Evolutionary conservation across 345 rosid genomes (phyloP).

Genomic region (Hirschfeldia incana): DNA sequence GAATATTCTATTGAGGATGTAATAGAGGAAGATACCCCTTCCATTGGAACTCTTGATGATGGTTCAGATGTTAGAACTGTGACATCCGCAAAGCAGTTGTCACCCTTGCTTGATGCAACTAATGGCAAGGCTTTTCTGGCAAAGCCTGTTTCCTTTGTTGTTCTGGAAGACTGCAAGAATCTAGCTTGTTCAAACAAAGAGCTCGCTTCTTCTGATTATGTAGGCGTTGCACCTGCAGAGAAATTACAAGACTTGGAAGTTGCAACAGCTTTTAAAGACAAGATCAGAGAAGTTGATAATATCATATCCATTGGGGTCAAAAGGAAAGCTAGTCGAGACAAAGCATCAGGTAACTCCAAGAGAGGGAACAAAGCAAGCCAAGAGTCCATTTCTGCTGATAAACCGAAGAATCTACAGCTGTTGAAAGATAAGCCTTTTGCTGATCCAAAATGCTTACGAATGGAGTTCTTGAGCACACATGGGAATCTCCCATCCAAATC

Average conservation of each 20-base stretch:
- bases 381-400: background rate
- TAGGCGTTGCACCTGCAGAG: slow-evolving; percentile 7
- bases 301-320: too few relatives aligned
- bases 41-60: slow-evolving; percentile 8
- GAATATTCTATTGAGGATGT: background rate
- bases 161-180: background rate
- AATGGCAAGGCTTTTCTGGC: background rate
- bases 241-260: slow-evolving; percentile 13
- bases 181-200: background rate
- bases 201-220: background rate
- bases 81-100: background rate
- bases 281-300: too few relatives aligned
- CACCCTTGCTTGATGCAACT: background rate
- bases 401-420: background rate
- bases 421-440: background rate
- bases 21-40: slow-evolving; percentile 4
- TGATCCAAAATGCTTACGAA: slow-evolving; percentile 35
- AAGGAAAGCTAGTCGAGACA: background rate
- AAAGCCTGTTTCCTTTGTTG: slow-evolving; percentile 29
- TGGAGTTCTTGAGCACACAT: slow-evolving; percentile 33
- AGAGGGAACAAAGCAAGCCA: slow-evolving; percentile 25
- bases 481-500: slow-evolving; percentile 30
- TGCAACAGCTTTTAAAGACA: background rate
- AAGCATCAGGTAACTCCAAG: slow-evolving; percentile 16
- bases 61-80: slow-evolving; percentile 4